Percentiles rank a stretch among this genome's conserved stretches.
Conservation (phyloP, 1,284 basidiomycete species). For the Cryptococcus sp. region DNA sequence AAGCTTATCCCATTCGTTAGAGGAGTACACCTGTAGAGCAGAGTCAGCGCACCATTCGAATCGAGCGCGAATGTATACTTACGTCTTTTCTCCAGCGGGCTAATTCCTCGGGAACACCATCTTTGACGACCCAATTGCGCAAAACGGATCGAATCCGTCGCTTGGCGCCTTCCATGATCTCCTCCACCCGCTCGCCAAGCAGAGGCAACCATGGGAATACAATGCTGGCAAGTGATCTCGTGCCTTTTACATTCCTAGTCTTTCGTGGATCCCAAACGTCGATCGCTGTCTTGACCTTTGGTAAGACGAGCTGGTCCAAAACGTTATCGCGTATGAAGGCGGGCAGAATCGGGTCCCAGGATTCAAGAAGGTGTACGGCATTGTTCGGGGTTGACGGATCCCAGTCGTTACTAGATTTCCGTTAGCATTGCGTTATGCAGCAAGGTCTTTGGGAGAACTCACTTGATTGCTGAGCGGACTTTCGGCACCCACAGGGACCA, state of each 20-base stretch:
- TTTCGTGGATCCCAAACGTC: slow-evolving; percentile 72
- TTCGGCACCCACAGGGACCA: slow-evolving; percentile 95
- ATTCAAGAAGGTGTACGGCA: slow-evolving; percentile 79
- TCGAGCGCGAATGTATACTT: slow-evolving; percentile 47
- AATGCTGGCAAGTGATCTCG: slow-evolving; percentile 69
- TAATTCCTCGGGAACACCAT: slow-evolving; percentile 74
- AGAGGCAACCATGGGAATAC: slow-evolving; percentile 96
- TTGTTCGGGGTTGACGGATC: slow-evolving; percentile 68
- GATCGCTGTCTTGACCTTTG: slow-evolving; percentile 84
- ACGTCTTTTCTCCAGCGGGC: slow-evolving; percentile 73
- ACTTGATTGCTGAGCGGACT: slow-evolving; percentile 85
- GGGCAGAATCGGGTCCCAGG: slow-evolving; percentile 85
- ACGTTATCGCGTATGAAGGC: slow-evolving; percentile 91
- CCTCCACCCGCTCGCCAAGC: slow-evolving; percentile 74
- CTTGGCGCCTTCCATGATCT: slow-evolving; percentile 78
- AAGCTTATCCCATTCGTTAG: slow-evolving; percentile 85
- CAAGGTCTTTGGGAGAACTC: slow-evolving; percentile 25
- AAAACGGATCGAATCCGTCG: slow-evolving; percentile 78
- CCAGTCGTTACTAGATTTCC: slow-evolving; percentile 74
- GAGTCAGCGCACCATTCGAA: neutral
- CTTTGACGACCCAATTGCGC: slow-evolving; percentile 72
- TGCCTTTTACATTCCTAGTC: slow-evolving; percentile 26
- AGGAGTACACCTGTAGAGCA: slow-evolving; percentile 64
- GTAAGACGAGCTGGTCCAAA: slow-evolving; percentile 90
- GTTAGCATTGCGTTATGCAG: neutral